Evolutionary conservation across 495 filamentous ascomycete species (phyloP), one percentile per base, ranked within the genome.

Genomic region (Xylaria intraflava): DNA sequence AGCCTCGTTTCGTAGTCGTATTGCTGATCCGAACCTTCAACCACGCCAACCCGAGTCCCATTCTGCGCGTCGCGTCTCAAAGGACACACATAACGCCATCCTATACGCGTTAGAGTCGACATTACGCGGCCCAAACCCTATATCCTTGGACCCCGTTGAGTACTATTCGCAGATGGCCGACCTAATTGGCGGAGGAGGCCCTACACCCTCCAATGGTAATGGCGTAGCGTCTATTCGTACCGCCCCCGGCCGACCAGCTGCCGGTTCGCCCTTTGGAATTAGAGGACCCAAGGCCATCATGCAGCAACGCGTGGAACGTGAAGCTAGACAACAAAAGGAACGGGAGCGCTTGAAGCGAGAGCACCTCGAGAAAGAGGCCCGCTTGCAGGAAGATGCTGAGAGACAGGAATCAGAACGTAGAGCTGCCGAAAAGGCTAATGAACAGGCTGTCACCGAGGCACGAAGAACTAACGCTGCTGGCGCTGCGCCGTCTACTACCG

Each of bases 81-180:
- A 67, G 51, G 71, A 77, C 23, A 74, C 71, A 20, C 71, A 70
- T 53, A 75, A 71, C 57, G 92, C 93, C 16, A 90, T 98, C 64
- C 85, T 89, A 56, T 96, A 84, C 78, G 82, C 89, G 6, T 82
- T 97, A 42, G 92, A 98, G 74, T 89, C 92, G 71, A 93, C 88
- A 41, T 78, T 96, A 45, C 85, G 91, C 45, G 81, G 83, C 35
- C 92, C 93, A 1, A 79, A 90, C 52, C 78, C 82, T 10, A 93
- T 98, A 71, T 90, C 90, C 3, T 78, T 88, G 14, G 90, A 95
- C 66, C 76, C 81, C 39, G 80, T 85, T 49, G 93, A 98, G 76
- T 84, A 92, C 77, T 89, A 90, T 85, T 90, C 92, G 62, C 81
- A 84, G 58, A 97, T 98, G 93, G 85, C 93, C 60, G 87, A 95